A percentile compares a stretch with the other conserved stretches of the same genome.
These are phyloP conservation scores for Cordyceps javanica DNA, from an alignment of 2,329 filamentous ascomycete species.

Conservation along the genomic window DNA sequence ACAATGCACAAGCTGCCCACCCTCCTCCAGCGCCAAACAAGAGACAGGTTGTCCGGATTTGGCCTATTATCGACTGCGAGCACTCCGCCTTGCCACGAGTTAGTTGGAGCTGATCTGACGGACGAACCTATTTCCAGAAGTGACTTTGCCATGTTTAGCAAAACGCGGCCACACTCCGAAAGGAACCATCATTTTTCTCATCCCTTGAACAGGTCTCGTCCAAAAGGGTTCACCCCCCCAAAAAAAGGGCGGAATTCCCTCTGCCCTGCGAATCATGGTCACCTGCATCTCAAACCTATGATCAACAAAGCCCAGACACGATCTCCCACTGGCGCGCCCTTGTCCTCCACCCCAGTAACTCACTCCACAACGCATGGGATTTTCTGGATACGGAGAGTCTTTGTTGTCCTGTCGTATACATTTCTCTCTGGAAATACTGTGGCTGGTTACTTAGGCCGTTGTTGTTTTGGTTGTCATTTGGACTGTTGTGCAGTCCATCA, in stretches of 20 bases:
- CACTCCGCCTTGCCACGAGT: neutral
- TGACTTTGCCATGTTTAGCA: neutral
- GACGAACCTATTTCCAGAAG: neutral
- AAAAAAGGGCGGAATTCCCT: neutral
- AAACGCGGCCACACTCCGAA: neutral
- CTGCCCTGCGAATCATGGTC: neutral
- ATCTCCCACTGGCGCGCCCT: neutral
- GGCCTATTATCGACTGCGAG: neutral
- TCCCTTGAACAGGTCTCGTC: conserved; percentile 11
- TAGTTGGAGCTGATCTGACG: neutral
- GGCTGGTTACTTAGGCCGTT: neutral
- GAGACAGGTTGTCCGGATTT: neutral
- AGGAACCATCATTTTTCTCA: neutral
- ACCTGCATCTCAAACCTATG: neutral
- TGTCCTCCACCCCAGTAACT: neutral
- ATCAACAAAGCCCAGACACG: neutral
- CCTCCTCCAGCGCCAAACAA: neutral
- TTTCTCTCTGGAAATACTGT: neutral
- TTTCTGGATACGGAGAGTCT: neutral
- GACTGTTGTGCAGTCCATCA: no score
- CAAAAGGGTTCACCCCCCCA: neutral
- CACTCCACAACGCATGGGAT: neutral
- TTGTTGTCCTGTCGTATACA: neutral
- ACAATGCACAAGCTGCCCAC: neutral
- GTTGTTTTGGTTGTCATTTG: no score